These are phyloP conservation scores for Stenogyne calaminthoides DNA, from an alignment of 305 asterid species.

Conservation along the genomic window DNA sequence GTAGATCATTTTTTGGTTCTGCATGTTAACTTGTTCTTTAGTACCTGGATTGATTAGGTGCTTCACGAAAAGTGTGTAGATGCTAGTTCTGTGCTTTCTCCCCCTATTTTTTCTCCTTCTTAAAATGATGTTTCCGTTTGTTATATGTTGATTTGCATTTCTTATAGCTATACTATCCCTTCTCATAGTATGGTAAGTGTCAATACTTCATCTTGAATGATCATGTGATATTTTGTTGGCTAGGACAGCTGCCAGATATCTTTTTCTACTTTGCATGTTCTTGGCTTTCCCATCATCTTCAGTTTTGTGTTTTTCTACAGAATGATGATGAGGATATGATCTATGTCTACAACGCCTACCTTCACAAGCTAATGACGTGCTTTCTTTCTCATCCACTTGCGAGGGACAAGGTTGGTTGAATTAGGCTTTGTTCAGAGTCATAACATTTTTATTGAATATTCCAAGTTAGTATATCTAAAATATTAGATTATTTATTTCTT, in stretches of 20 bases:
- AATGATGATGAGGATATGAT: constrained; percentile 90
- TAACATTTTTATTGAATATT: constrained; percentile 4
- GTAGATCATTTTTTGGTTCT: neutral
- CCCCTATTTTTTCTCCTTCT: neutral
- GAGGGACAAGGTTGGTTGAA: constrained; percentile 79
- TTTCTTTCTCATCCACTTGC: constrained; percentile 91
- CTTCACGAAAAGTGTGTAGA: neutral
- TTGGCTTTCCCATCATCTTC: constrained; percentile 28
- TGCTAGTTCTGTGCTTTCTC: neutral
- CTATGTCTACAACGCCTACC: constrained; percentile 92
- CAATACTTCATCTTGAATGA: neutral
- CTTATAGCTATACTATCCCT: constrained; percentile 1
- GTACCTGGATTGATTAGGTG: neutral
- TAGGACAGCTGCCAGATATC: constrained; percentile 8
- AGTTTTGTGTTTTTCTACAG: constrained; percentile 51
- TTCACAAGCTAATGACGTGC: constrained; percentile 86
- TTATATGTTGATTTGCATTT: constrained; percentile 13
- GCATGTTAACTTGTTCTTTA: neutral
- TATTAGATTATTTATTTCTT: constrained; percentile 15
- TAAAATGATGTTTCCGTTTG: neutral
- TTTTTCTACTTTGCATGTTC: constrained; percentile 24
- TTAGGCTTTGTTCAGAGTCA: constrained; percentile 23
- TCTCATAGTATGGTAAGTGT: constrained; percentile 7
- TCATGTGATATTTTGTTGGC: constrained; percentile 14
- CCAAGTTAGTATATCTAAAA: neutral